Conservation (phyloP, 257 asterid genomes). For the Galeopsis tetrahit region DNA sequence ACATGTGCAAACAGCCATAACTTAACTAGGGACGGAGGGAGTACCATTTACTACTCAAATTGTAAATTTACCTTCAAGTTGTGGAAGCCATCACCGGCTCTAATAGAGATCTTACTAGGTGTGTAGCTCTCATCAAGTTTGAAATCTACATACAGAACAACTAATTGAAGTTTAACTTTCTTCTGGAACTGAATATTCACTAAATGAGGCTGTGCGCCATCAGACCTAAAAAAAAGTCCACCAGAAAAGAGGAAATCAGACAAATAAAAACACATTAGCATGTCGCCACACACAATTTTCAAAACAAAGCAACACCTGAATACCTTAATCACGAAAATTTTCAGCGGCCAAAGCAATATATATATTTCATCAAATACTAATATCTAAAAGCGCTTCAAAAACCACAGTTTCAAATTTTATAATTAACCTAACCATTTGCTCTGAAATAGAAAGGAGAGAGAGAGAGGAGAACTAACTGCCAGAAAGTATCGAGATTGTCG, state of each 20-base stretch:
- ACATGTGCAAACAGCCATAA: no score
- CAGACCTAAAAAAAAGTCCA: slow-evolving; percentile 60
- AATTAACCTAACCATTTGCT: not conserved
- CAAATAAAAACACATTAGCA: not conserved
- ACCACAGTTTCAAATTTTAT: not conserved
- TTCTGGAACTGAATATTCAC: slow-evolving; percentile 94
- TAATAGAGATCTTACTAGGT: slow-evolving; percentile 85
- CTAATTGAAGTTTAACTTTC: slow-evolving; percentile 88
- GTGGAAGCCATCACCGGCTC: slow-evolving; percentile 97
- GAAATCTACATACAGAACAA: slow-evolving; percentile 83
- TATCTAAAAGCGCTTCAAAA: not conserved
- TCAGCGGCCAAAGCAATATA: not conserved
- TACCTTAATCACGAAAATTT: not conserved
- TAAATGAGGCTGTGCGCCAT: slow-evolving; percentile 96
- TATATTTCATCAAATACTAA: slow-evolving; percentile 7
- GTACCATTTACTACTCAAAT: not conserved
- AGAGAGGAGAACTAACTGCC: slow-evolving; percentile 66
- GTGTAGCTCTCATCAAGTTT: slow-evolving; percentile 98
- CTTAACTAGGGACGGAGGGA: no score
- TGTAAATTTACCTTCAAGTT: slow-evolving; percentile 74
- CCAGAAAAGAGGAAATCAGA: not conserved
- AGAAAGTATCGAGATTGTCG: slow-evolving; percentile 87
- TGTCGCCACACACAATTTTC: not conserved
- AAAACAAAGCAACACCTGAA: not conserved
- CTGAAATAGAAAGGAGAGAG: not conserved